Conservation (phyloP, 2,329 filamentous ascomycete genomes). For the Colletotrichum sp. region DNA sequence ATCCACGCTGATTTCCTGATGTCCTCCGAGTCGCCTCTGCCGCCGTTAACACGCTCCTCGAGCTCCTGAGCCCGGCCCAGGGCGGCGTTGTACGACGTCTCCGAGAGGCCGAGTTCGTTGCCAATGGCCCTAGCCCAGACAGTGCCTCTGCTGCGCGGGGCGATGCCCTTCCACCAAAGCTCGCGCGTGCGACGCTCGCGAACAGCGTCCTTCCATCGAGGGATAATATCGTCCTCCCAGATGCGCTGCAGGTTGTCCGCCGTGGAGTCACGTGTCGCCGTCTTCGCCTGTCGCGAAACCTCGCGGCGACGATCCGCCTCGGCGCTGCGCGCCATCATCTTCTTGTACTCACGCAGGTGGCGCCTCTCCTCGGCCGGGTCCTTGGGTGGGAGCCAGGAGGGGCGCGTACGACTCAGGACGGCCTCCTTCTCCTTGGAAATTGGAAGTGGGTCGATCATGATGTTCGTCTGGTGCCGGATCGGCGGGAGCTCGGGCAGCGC, state of each 20-base stretch:
- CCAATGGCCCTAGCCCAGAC: slow-evolving; percentile 77
- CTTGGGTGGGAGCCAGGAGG: slow-evolving; percentile 86
- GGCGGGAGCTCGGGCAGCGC: slow-evolving; percentile 74
- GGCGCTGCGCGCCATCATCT: slow-evolving; percentile 74
- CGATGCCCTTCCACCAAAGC: slow-evolving; percentile 83
- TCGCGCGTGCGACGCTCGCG: slow-evolving; percentile 73
- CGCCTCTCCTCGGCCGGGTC: slow-evolving; percentile 89
- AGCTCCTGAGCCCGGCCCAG: slow-evolving; percentile 69
- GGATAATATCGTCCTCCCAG: slow-evolving; percentile 80
- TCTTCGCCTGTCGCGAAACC: slow-evolving; percentile 54
- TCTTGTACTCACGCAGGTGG: slow-evolving; percentile 85
- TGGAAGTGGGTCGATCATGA: slow-evolving; percentile 84
- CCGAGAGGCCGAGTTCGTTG: slow-evolving; percentile 73
- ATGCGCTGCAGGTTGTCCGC: slow-evolving; percentile 62
- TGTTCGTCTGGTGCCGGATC: slow-evolving; percentile 69
- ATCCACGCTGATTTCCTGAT: slow-evolving; percentile 65
- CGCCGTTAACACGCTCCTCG: slow-evolving; percentile 59
- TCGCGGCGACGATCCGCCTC: slow-evolving; percentile 67
- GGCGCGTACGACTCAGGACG: slow-evolving; percentile 78
- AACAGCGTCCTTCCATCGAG: slow-evolving; percentile 76
- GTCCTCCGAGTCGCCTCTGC: slow-evolving; percentile 59
- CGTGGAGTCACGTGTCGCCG: slow-evolving; percentile 58
- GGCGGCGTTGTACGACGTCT: slow-evolving; percentile 73
- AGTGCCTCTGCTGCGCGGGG: slow-evolving; percentile 69
- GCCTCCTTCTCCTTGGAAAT: slow-evolving; percentile 88